phyloP scores from a whole-genome alignment of 495 filamentous ascomycete species.

The Tuber aestivum region DNA sequence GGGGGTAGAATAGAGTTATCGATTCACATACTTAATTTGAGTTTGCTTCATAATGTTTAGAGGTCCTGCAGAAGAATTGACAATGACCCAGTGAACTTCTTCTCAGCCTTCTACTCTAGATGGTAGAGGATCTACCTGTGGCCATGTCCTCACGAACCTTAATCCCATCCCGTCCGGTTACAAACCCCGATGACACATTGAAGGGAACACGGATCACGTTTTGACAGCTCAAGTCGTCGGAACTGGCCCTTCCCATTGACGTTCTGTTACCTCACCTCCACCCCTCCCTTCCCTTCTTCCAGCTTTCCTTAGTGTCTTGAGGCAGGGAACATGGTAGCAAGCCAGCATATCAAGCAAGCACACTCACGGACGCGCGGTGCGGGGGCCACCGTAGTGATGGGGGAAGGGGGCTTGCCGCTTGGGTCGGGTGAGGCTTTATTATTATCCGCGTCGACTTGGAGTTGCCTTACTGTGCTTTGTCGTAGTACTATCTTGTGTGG shows the following conservation, averaged over 20 bases:
- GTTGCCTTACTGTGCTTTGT: not conserved
- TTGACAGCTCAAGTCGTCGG: not conserved
- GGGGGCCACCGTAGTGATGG: not conserved
- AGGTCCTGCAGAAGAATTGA: not conserved
- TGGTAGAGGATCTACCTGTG: not conserved
- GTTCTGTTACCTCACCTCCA: no score
- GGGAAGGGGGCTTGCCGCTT: not conserved
- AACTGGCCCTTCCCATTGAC: not conserved
- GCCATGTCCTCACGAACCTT: not conserved
- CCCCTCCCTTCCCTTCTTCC: not conserved
- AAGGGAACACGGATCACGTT: not conserved
- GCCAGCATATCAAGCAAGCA: not conserved
- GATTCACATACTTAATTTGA: not conserved
- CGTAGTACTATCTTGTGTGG: not conserved
- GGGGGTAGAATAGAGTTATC: not conserved
- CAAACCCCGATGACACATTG: not conserved
- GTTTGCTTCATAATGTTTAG: not conserved
- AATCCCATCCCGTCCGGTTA: not conserved
- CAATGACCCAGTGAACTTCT: not conserved
- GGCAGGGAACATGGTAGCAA: not conserved
- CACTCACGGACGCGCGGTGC: not conserved
- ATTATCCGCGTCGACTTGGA: not conserved
- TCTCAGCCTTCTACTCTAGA: not conserved
- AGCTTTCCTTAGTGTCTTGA: not conserved
- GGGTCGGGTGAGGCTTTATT: not conserved